These are phyloP conservation scores for Lipomyces yamadae DNA, from an alignment of 805 yeast species.

Conservation along the genomic window DNA sequence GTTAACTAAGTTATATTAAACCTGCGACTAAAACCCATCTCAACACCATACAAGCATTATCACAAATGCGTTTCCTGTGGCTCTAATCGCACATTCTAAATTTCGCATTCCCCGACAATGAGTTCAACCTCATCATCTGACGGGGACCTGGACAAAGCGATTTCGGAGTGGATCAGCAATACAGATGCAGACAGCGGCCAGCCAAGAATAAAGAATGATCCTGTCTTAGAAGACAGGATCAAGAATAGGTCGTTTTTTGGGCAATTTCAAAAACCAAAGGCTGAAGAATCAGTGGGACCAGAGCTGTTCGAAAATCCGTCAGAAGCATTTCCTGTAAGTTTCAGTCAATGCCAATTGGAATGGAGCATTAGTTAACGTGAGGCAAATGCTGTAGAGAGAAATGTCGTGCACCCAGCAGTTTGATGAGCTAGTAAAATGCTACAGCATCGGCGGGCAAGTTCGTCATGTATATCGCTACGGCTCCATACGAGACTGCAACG, in stretches of 20 bases:
- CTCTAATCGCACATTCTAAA: not conserved
- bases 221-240: not conserved
- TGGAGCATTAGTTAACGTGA: not conserved
- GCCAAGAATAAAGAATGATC: not conserved
- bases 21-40: not conserved
- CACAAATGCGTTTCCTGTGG: not conserved
- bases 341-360: not conserved
- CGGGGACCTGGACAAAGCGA: slow-evolving; percentile 18
- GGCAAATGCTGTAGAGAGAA: slow-evolving; percentile 43
- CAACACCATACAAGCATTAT: not conserved
- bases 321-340: slow-evolving; percentile 27
- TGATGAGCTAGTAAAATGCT: slow-evolving; percentile 84
- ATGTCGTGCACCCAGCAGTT: slow-evolving; percentile 82
- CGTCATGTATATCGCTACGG: slow-evolving; percentile 86
- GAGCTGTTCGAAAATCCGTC: not conserved
- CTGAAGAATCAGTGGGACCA: not conserved
- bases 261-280: not conserved
- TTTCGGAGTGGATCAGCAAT: slow-evolving; percentile 18
- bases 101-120: not conserved
- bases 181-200: not conserved
- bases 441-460: slow-evolving; percentile 88
- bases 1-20: not conserved
- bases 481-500: slow-evolving; percentile 69
- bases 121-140: slow-evolving; percentile 4
- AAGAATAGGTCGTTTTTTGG: not conserved